Evolutionary conservation across 2,329 filamentous ascomycete genomes (phyloP), one percentile per base, ranked within the genome.

Genomic region (Colletotrichum euphorbiae): DNA sequence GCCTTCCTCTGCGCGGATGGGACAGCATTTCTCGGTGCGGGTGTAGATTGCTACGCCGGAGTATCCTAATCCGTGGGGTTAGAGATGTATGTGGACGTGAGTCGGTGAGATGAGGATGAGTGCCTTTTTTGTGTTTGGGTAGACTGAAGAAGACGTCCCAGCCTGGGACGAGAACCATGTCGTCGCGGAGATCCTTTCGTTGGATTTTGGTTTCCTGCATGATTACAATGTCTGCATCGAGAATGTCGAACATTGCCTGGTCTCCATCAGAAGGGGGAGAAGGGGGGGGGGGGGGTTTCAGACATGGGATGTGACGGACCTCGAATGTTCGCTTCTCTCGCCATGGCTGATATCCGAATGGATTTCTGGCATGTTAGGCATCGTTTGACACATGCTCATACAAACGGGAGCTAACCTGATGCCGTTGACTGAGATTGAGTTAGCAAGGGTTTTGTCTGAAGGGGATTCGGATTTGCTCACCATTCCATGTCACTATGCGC

Each of bases 201-300:
- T 98, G 96, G 45, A 98, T 98, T 80, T 98, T 99, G 48, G 93
- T 90, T 80, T 98, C 96, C 78, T 99, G 96, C 83, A 98, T 94
- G 67, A 98, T 86, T 17, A 98, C 89, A 71, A 99, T 96, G 77
- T 99, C 96, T 60, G 94, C 90, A 77, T 96, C 92, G 6, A 99
- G 86, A 48, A 91, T 92, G 72, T 97, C 93, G 80, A 99, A 98
- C 96, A 98, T 98, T 72, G 91, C 86, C 91, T 93, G 31, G 9
- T n/a, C 31, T 12, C 43, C 66, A 61, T 64, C 24, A 71, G 56
- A 13, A 46, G 64, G n/a, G n/a, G n/a, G n/a, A n/a, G n/a, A n/a
- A 7, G 21, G 61, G 60, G 21, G 50, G 64, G 9, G 31, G 61
- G 60, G 17, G 69, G 48, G 15, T 17, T 43, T 43, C 40, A 4